Base-by-base conservation (phyloP, 2,329 filamentous ascomycete species). In the Colletotrichum musicola region DNA sequence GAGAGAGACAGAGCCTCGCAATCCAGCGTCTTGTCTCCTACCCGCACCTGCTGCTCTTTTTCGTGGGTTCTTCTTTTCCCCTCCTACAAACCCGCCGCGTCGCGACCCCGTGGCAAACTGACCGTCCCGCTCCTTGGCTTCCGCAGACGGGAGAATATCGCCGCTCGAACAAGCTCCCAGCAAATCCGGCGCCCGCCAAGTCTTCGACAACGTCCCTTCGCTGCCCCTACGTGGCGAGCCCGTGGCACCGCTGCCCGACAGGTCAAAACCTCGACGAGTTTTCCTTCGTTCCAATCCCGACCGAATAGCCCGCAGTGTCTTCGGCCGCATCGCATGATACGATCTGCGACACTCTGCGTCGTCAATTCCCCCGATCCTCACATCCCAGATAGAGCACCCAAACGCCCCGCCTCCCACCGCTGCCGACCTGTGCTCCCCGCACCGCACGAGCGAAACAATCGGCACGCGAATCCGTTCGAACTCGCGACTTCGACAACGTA, bases 341-440 rank as follows among this genome's bases (percentile, higher is more conserved):
- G 22, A 64, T 50, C 61, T 68, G 61, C 54, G 49, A 64, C 61
- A 64, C n/a, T 54, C 54, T 16, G 61, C 47, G 40, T 59, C 49
- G 54, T 55, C 65, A 59, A 38, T 54, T 22, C 16, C 49, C 18
- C 25, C 44, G 44, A 67, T 22, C 22, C 51, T 44, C 61, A 20
- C 27, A 42, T 61, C 38, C 25, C 61, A 20, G 30, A 35, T 35
- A 35, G 30, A 61, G 25, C 47, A 55, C 42, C 27, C 35, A 40
- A 40, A 61, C 54, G 30, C 54, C 54, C 61, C 54, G 47, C 54
- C 55, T 6, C 22, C 50, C 59, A 30, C 49, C 62, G 55, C 60
- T 25, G n/a, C 22, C 49, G 42, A 42, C 61, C 40, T 53, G 30
- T 50, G 54, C 61, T 42, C 60, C 40, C 60, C 20, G 20, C 40